A percentile compares a stretch with the other conserved stretches of the same genome.
Evolutionary conservation across 108 stramenopile genomes (phyloP).

Genomic region (Discostella stelligeroides): DNA sequence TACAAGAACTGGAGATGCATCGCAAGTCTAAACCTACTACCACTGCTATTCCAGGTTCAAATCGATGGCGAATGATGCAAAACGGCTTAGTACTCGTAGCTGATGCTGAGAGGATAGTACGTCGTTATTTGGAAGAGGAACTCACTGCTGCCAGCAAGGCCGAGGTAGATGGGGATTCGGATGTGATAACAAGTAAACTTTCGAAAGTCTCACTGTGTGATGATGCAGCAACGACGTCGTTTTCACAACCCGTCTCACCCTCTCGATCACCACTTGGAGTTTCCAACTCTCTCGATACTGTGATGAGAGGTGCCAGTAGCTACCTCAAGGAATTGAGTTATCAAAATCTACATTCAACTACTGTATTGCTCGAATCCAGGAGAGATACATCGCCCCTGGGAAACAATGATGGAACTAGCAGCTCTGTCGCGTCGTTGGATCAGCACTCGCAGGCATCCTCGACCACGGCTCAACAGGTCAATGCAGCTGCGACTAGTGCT

Average conservation of each 20-base stretch:
- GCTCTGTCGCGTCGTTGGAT: conserved; percentile 22
- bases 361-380: conserved; percentile 74
- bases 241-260: conserved; percentile 33
- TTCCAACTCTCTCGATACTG: conserved; percentile 21
- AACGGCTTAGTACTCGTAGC: conserved; percentile 69
- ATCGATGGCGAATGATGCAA: conserved; percentile 43
- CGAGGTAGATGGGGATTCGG: conserved; percentile 58
- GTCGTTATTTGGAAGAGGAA: conserved; percentile 75
- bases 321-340: conserved; percentile 84
- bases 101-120: conserved; percentile 79
- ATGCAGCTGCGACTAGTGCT: conserved; percentile 58
- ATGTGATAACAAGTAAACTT: conserved; percentile 54
- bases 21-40: conserved; percentile 18
- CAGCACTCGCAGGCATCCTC: conserved; percentile 43
- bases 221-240: too few relatives aligned
- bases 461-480: conserved; percentile 49
- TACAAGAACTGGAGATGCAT: conserved; percentile 41
- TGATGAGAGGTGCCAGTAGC: conserved; percentile 31
- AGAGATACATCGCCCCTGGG: conserved; percentile 32
- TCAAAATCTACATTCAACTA: conserved; percentile 68
- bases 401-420: conserved; percentile 20
- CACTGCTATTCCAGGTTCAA: conserved; percentile 4
- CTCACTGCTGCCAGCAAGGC: conserved; percentile 56
- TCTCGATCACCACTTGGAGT: conserved; percentile 39
- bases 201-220: conserved; percentile 62